Base-by-base conservation (phyloP, 1,284 basidiomycete genomes). In the Rhizoctonia solani region DNA sequence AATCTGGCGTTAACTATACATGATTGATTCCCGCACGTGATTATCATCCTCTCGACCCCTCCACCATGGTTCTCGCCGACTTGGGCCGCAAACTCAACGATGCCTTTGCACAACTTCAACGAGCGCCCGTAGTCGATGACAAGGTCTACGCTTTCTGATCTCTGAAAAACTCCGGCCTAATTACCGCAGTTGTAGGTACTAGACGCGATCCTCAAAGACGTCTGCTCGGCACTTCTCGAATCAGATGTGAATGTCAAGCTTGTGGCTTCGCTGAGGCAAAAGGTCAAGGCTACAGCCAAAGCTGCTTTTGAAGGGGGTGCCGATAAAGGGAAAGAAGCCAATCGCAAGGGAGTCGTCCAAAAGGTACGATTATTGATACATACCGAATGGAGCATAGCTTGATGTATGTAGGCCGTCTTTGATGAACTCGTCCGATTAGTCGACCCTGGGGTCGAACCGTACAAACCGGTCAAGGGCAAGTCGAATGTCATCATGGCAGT, bases 231-330 rank as follows among this genome's bases (percentile, higher is more conserved):
- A 1, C 81, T 99, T 53, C 85, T 99, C 59, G 95, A 98, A 79
- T 90, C 95, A 29, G 97, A 99, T 79, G 96, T 99, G 69, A 99
- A 99, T 75, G 96, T 99, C 74, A 96, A 95, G 76, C 87, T 99
- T 23, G 97, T 98, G 27, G 85, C 92, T 8, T 86, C 87, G 66
- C 79, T 98, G 67, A 85, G 95, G 71, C 87, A 90, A 71, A 93
- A 94, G 75, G 94, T 98, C 76, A 96, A 93, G 80, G 82, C 85
- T 21, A 95, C 91, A 75, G 91, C 93, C 65, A 88, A 93, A 74
- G 83, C 87, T 8, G 79, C 87, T 8, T 74, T 93, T 54, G 93
- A 95, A 71, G 81, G 82, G 46, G 84, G 81, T 72, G 82, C 83
- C 53, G 90, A 93, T 72, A 89, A 92, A 76, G 81, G 85, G 21